These are phyloP conservation scores for Eucalyptus caleyi DNA, from an alignment of 345 rosid genomes.

Conservation along the genomic window DNA sequence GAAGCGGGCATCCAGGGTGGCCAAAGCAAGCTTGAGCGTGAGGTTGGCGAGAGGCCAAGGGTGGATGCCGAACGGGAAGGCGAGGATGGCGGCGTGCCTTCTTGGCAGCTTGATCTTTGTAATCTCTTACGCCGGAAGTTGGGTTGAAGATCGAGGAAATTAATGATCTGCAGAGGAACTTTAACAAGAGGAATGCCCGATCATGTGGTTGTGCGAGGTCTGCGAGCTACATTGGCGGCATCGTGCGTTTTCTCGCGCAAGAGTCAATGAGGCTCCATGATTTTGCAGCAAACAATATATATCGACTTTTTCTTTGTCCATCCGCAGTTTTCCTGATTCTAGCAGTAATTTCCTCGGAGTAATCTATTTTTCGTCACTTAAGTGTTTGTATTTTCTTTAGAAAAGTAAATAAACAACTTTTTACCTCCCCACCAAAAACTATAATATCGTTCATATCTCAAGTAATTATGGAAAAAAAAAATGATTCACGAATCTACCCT, in stretches of 20 bases:
- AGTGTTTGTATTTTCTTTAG: background rate
- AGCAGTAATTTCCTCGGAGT: background rate
- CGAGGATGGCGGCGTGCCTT: background rate
- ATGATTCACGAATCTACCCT: no score
- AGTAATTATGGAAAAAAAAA: no score
- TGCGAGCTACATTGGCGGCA: no score
- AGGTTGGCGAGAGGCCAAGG: background rate
- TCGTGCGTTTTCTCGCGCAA: background rate
- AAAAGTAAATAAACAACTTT: background rate
- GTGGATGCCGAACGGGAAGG: background rate
- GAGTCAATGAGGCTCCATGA: background rate
- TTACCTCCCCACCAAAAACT: background rate
- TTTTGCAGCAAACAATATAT: background rate
- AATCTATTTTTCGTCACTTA: background rate
- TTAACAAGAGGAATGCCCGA: background rate
- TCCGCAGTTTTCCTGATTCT: background rate
- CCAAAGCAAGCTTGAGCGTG: background rate
- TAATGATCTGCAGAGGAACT: no score
- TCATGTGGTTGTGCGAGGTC: background rate
- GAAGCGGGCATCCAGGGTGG: background rate
- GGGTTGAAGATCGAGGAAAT: background rate
- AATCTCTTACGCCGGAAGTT: background rate
- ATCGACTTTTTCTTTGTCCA: background rate
- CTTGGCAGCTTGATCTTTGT: background rate
- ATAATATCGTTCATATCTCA: background rate